Evolutionary conservation across 768 basidiomycete species (phyloP).

Genomic region (Kwoniella bestiolae): DNA sequence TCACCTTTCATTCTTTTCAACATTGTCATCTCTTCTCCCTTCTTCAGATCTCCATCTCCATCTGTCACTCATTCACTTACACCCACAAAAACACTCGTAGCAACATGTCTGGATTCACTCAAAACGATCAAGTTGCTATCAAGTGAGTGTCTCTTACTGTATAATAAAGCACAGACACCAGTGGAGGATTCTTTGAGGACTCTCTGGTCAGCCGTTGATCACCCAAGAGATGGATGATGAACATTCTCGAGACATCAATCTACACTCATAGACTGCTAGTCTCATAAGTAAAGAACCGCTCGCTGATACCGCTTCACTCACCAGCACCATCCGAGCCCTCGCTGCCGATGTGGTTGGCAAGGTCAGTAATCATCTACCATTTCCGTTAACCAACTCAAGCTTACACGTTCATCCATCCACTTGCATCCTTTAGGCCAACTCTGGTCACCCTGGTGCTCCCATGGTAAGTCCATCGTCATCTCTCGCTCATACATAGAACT

Average conservation of each 20-base stretch:
- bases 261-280: background rate
- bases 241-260: too few species aligned
- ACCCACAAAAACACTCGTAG: background rate
- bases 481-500: background rate
- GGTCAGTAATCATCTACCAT: conserved; percentile 25
- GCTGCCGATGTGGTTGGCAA: conserved; percentile 59
- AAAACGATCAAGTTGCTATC: conserved; percentile 36
- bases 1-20: too few species aligned
- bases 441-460: conserved; percentile 91
- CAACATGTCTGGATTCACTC: conserved; percentile 30
- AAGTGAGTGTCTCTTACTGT: conserved; percentile 30
- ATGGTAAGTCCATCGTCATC: conserved; percentile 68
- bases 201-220: background rate
- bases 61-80: background rate
- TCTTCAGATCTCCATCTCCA: conserved; percentile 8
- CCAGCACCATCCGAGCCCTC: conserved; percentile 56
- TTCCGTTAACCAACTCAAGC: background rate
- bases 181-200: background rate
- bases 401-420: conserved; percentile 9
- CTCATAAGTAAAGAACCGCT: background rate
- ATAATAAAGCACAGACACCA: background rate
- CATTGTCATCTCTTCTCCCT: conserved; percentile 6
- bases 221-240: too few species aligned
- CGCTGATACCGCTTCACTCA: background rate
- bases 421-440: conserved; percentile 69